Conservation (phyloP, 1,284 basidiomycete species). For the Wallemia mellicola region DNA sequence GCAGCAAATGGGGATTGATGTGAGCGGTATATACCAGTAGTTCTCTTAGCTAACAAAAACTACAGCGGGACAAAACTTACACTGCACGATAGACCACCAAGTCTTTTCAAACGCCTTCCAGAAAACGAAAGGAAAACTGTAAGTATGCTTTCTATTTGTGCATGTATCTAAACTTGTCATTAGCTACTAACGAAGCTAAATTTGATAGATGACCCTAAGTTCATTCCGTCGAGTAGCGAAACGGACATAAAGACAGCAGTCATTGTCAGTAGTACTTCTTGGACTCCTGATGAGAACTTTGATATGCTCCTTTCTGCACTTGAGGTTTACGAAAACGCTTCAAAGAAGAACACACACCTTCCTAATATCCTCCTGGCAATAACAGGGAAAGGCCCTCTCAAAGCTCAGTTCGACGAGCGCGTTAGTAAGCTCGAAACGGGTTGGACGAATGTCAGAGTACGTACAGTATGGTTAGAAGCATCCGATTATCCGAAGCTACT, state of each 20-base stretch:
- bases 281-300: constrained; percentile 97
- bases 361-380: constrained; percentile 56
- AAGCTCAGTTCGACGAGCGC: constrained; percentile 36
- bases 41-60: constrained; percentile 7
- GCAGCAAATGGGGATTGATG: constrained; percentile 44
- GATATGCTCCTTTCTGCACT: constrained; percentile 46
- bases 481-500: constrained; percentile 59
- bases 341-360: constrained; percentile 14
- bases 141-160: too few relatives aligned
- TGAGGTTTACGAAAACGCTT: constrained; percentile 26
- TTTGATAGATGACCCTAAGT: constrained; percentile 8
- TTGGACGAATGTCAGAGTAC: constrained; percentile 57
- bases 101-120: constrained; percentile 38
- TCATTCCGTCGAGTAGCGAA: constrained; percentile 19
- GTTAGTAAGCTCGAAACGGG: constrained; percentile 24
- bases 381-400: constrained; percentile 70
- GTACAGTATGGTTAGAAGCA: constrained; percentile 60
- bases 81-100: constrained; percentile 61
- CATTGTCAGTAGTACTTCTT: constrained; percentile 72
- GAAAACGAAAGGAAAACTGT: constrained; percentile 44
- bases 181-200: constrained; percentile 14
- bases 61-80: constrained; percentile 43
- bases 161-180: too few relatives aligned
- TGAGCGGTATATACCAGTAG: constrained; percentile 18
- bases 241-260: constrained; percentile 33